Base-by-base conservation (phyloP, 2,329 filamentous ascomycete genomes). In the Boeremia exigua region DNA sequence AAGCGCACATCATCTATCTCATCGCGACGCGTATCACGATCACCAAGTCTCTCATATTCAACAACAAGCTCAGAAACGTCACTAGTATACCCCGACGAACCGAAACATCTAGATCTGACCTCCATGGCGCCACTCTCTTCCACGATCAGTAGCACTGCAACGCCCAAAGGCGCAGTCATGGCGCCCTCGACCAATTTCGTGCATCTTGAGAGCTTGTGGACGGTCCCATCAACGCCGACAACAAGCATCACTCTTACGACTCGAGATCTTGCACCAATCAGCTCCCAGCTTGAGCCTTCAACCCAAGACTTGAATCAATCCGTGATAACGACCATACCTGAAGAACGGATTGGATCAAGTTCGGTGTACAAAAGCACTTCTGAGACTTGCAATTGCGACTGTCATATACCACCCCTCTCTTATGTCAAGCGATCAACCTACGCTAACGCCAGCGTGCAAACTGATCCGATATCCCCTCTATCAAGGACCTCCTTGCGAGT, bases 401-500 rank as follows among this genome's bases (percentile, higher is more conserved):
- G 32, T n/a, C 51, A 48, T 11, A 10, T 32, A 9, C 17, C 27
- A 8, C 32, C 32, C 4, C 9, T 43, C 11, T 25, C 32, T 10
- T 12, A 19, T 7, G 27, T n/a, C 7, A 30, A 40, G 38, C 36
- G 27, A 37, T 37, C 62, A 8, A 47, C 15, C 5, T 73, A 73
- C 40, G 36, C 59, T 29, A 54, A 70, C 33, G 56, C 60, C 10
- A 63, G 60, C 45, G 56, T 67, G 0, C 71, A 74, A 52, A 74
- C 71, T 8, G 59, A 67, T 1, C 58, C 60, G 2, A 29, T 47
- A 1, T 40, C 57, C 5, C 42, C 62, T 4, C 57, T 51, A 7
- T 44, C 59, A 10, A 39, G 33, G 6, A 55, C 56, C 8, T 36
- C 57, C 4, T 54, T 66, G 7, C 61, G 52, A 4, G 56, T 65